Evolutionary conservation across 768 basidiomycete genomes (phyloP), one percentile per base, ranked within the genome.

Genomic region (Naganishia friedmannii): DNA sequence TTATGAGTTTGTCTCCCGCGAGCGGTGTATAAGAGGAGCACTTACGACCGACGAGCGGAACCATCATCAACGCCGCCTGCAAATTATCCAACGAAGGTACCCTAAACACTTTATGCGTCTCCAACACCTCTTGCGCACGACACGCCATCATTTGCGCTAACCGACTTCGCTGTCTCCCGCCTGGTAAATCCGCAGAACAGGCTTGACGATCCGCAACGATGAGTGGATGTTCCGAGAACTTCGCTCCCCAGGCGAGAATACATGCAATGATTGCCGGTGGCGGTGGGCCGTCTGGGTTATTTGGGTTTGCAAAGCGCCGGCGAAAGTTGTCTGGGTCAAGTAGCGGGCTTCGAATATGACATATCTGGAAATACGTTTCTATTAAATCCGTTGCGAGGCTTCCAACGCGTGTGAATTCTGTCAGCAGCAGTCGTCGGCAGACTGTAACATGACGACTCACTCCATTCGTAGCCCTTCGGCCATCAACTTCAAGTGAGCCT

Each of bases 321-420:
- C 91, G 89, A 80, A 94, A 92, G 74, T 88, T 87, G 29, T 86
- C 83, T 69, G 91, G 91, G 82, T 92, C 90, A 79, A 94, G 87
- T 63, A 93, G 86, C 60, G 93, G 92, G 69, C 91, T 84, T 67
- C 93, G 88, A 29, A 90, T 89, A 81, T 94, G 92, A 48, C 91
- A 77, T 51, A 81, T 78, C 63, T 94, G 91, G 79, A 95, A 94
- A 83, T 89, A 97, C 54, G 94, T 92, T 82, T 96, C 92, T 77
- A 95, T 88, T 66, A 96, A 88, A 82, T 97, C 93, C 65, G 90
- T 87, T 2, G 92, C 90, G 77, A 97, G 91, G 82, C 93, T 96
- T 53, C 32, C 23, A n/a, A n/a, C n/a, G 3, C 7, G n/a, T 21
- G n/a, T 68, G 66, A 74, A 73, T 37, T 72, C 68, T 46, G 67